Base-by-base conservation (phyloP, 2,329 filamentous ascomycete genomes). In the Gaeumannomyces tritici region DNA sequence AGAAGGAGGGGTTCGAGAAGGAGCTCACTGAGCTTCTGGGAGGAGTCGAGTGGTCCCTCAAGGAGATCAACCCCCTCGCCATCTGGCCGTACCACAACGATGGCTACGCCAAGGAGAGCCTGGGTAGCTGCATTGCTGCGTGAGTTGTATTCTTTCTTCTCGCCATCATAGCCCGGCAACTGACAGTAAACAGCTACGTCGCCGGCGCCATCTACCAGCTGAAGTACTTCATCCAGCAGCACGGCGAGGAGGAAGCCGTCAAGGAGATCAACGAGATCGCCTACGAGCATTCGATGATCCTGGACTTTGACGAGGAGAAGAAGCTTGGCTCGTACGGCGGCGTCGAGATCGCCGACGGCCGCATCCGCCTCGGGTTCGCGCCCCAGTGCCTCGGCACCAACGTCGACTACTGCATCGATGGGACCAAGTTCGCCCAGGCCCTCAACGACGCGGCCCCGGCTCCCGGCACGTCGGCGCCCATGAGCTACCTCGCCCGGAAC, bases 331-430 rank as follows among this genome's bases (percentile, higher is more conserved):
- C 81, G 70, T 76, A 75, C 67, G 79, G 80, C 60, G 27, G 56
- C 28, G 70, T 64, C 63, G 74, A 76, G 61, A 70, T 84, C 57
- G 68, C 70, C 1, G 75, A 79, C 5, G 79, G 80, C 57, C 72
- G 75, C 64, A 76, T 84, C 9, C 72, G 75, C 62, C 73, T 84
- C n/a, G 67, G 83, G 55, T 84, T 83, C 70, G 66, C 70, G 21
- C 71, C 74, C 29, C 66, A 69, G 5, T 66, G 71, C 60, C 73
- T 84, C 0, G 81, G 78, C 57, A 71, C 68, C 67, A 84, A 84
- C 71, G 73, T 76, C 63, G 66, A 70, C 67, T 65, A 77, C 57
- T 75, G 76, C 62, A 65, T 77, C 24, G 67, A 75, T 11, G 68
- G 67, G 12, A 64, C 71, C 51, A 72, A 74, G 11, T 72, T 84